Percentiles rank a stretch among this genome's conserved stretches.
Conservation (phyloP, 192 early-diverging fungal species). For the Podila clonocystis region DNA sequence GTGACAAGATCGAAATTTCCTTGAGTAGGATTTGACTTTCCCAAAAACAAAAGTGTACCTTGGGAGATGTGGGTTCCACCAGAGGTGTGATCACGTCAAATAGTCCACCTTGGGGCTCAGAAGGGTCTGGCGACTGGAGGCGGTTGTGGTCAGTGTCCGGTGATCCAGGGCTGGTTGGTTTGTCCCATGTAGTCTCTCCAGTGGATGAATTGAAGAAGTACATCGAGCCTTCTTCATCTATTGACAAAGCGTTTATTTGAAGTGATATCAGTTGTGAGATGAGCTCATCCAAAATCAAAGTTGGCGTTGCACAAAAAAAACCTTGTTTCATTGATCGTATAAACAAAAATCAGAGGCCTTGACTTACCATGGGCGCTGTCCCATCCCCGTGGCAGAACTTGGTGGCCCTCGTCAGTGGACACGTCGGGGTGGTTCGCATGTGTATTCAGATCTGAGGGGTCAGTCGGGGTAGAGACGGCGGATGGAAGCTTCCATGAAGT, state of each 20-base stretch:
- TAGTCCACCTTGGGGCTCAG: neutral
- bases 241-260: neutral
- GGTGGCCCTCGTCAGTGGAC: neutral
- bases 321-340: neutral
- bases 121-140: neutral
- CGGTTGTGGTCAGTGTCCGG: neutral
- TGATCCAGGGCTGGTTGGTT: conserved; percentile 28
- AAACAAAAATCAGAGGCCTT: neutral
- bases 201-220: conserved; percentile 65
- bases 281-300: no score
- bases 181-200: conserved; percentile 61
- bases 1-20: neutral
- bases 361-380: conserved; percentile 53
- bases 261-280: neutral
- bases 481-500: conserved; percentile 38
- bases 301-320: no score
- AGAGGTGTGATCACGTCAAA: neutral
- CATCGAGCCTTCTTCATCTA: conserved; percentile 58
- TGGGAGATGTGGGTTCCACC: neutral
- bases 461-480: neutral
- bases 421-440: conserved; percentile 6
- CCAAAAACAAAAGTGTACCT: neutral
- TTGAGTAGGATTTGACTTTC: neutral
- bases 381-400: conserved; percentile 55
- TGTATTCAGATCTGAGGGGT: neutral